Evolutionary conservation across 2,329 filamentous ascomycete genomes (phyloP).

Genomic region (Xylogone sp.): DNA sequence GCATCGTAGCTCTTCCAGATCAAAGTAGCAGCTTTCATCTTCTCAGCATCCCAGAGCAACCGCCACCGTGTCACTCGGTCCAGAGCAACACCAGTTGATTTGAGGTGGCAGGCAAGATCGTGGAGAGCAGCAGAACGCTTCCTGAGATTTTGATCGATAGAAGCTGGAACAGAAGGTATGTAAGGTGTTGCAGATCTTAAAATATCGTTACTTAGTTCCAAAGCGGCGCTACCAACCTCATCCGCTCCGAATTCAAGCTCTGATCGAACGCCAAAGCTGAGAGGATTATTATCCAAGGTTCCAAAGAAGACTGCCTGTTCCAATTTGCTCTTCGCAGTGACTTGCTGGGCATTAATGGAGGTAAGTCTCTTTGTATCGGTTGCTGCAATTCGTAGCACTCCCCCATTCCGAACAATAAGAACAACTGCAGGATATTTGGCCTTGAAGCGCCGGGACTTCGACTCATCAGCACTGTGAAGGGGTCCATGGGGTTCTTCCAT

Average conservation of each 20-base stretch:
- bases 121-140: slow-evolving; percentile 70
- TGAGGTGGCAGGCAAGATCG: slow-evolving; percentile 70
- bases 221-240: slow-evolving; percentile 73
- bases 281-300: slow-evolving; percentile 73
- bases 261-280: slow-evolving; percentile 72
- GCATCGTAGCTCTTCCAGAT: slow-evolving; percentile 80
- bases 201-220: slow-evolving; percentile 77
- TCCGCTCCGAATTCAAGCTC: slow-evolving; percentile 62
- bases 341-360: slow-evolving; percentile 52
- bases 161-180: slow-evolving; percentile 68
- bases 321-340: slow-evolving; percentile 83
- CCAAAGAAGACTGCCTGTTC: slow-evolving; percentile 96
- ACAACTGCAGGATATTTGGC: slow-evolving; percentile 60
- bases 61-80: slow-evolving; percentile 70
- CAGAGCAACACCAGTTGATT: slow-evolving; percentile 60
- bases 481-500: slow-evolving; percentile 52
- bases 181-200: slow-evolving; percentile 72
- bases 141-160: slow-evolving; percentile 76
- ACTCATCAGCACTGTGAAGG: slow-evolving; percentile 39
- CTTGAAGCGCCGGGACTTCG: slow-evolving; percentile 47
- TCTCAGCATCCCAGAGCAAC: slow-evolving; percentile 86
- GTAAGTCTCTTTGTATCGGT: slow-evolving; percentile 57
- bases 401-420: slow-evolving; percentile 59
- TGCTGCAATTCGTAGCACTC: slow-evolving; percentile 55
- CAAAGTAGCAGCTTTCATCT: slow-evolving; percentile 72